Evolutionary conservation across 2,329 filamentous ascomycete species (phyloP).

Genomic region (Biscogniauxia marginata): DNA sequence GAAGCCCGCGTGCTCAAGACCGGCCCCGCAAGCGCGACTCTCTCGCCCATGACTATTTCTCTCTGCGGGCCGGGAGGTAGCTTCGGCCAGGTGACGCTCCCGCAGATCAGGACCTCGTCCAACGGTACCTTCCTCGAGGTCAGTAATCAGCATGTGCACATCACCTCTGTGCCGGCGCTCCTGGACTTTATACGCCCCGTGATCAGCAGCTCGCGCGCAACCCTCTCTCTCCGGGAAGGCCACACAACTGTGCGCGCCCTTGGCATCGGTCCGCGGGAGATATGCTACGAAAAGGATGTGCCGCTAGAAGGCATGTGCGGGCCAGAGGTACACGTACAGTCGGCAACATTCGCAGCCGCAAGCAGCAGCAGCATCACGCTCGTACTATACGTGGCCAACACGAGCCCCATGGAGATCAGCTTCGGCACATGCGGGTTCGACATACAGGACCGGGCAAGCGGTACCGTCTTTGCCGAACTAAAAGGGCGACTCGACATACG

Average conservation of each 20-base stretch:
- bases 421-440: constrained; percentile 28
- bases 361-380: constrained; percentile 6
- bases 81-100: constrained; percentile 25
- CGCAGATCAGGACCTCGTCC: constrained; percentile 15
- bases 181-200: constrained; percentile 22
- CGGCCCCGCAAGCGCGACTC: constrained; percentile 14
- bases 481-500: constrained; percentile 26
- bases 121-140: constrained; percentile 22
- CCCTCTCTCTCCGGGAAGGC: constrained; percentile 24
- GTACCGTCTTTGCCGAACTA: constrained; percentile 18
- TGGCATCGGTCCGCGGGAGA: constrained; percentile 15
- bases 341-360: not conserved
- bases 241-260: constrained; percentile 17
- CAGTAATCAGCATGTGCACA: constrained; percentile 21
- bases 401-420: constrained; percentile 26
- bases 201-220: constrained; percentile 8
- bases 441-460: constrained; percentile 16
- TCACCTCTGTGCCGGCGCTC: constrained; percentile 22
- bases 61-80: constrained; percentile 16
- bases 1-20: constrained; percentile 23
- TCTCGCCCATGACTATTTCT: constrained; percentile 18
- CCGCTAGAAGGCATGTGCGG: constrained; percentile 22
- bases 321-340: constrained; percentile 11
- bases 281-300: constrained; percentile 26
- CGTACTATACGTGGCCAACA: constrained; percentile 20